A percentile compares a stretch with the other conserved stretches of the same genome.
phyloP scores from a whole-genome alignment of 1,284 basidiomycete species.

The Cryptococcus sp. region DNA sequence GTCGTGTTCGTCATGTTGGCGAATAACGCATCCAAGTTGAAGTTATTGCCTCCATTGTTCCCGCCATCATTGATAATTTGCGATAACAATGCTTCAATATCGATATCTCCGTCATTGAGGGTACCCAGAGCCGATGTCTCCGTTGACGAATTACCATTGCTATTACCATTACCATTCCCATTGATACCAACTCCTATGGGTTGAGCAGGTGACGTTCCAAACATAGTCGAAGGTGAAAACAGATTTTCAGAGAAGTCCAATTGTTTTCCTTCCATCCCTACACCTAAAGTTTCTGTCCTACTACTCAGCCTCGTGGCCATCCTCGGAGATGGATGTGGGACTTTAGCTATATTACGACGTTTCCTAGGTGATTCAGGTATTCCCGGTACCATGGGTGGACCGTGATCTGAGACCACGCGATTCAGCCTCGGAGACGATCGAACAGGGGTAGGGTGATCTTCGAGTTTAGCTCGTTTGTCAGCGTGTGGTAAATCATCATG shows the following conservation, averaged over 20 bases:
- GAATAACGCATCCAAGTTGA: constrained; percentile 14
- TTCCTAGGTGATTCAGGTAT: constrained; percentile 25
- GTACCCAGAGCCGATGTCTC: neutral
- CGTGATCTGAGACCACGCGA: constrained; percentile 2
- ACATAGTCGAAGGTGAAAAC: constrained; percentile 11
- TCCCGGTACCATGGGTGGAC: neutral
- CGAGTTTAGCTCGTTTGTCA: constrained; percentile 1
- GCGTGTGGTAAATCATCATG: neutral
- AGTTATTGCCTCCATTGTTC: neutral
- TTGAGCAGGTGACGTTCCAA: constrained; percentile 21
- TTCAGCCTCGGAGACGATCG: constrained; percentile 6
- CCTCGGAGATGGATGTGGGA: constrained; percentile 24
- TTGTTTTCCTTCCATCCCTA: neutral
- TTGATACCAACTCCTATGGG: neutral
- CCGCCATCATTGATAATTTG: constrained; percentile 8
- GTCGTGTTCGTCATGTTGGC: neutral
- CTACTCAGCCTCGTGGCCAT: constrained; percentile 23
- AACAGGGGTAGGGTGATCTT: constrained; percentile 2
- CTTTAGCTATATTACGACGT: constrained; percentile 6
- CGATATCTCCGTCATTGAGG: constrained; percentile 9
- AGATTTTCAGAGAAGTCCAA: constrained; percentile 1
- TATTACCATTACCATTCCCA: neutral
- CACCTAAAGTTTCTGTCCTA: neutral
- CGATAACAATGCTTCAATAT: constrained; percentile 15
- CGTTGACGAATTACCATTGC: neutral